phyloP scores from a whole-genome alignment of 2,329 filamentous ascomycete genomes.

The Ophiocordyceps australis region DNA sequence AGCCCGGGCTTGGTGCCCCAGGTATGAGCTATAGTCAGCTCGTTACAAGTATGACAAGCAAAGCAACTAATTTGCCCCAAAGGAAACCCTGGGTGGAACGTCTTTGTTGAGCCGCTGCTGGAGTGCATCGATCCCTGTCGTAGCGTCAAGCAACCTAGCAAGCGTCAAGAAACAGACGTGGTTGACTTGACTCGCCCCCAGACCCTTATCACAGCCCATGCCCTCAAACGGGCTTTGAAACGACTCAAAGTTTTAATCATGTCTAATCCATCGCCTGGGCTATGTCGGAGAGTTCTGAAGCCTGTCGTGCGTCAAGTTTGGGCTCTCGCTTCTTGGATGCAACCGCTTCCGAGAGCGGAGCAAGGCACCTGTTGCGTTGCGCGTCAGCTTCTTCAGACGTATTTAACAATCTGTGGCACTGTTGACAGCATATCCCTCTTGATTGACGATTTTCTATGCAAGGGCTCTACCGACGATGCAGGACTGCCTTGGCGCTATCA shows the following conservation, averaged over 20 bases:
- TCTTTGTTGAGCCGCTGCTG: conserved; percentile 41
- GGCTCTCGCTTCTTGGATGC: conserved; percentile 36
- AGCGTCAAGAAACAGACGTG: conserved; percentile 16
- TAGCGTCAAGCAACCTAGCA: conserved; percentile 3
- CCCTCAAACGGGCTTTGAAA: conserved; percentile 30
- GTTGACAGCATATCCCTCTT: conserved; percentile 28
- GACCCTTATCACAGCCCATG: conserved; percentile 25
- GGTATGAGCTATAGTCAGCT: conserved; percentile 14
- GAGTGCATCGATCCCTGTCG: conserved; percentile 27
- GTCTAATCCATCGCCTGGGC: conserved; percentile 48
- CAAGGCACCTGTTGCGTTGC: conserved; percentile 25
- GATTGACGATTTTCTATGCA: conserved; percentile 34
- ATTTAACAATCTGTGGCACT: conserved; percentile 36
- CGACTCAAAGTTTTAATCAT: conserved; percentile 36
- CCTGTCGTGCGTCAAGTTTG: conserved; percentile 44
- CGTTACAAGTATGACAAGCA: too few species aligned
- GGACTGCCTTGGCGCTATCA: conserved; percentile 33
- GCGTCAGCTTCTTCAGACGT: conserved; percentile 31
- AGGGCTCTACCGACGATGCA: conserved; percentile 20
- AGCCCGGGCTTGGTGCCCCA: conserved; percentile 43
- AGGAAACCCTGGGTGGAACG: conserved; percentile 42
- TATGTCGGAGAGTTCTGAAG: conserved; percentile 41
- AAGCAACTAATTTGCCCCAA: too few species aligned
- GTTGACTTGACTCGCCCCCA: conserved; percentile 24
- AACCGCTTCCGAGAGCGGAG: conserved; percentile 12